phyloP scores from a whole-genome alignment of 768 basidiomycete species.

The Lentinula detonsa region DNA sequence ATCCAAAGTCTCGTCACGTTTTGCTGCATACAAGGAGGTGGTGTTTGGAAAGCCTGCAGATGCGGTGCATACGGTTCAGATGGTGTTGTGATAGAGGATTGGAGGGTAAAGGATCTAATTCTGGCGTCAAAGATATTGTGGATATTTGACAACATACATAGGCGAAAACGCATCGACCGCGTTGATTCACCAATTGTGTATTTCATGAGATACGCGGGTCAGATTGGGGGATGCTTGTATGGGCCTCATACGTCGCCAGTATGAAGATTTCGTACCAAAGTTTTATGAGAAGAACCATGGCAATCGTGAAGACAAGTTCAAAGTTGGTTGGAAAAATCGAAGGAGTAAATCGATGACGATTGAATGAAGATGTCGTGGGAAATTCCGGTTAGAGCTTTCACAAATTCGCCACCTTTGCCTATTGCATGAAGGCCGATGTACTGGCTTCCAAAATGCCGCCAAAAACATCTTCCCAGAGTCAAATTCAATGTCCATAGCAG shows the following conservation, averaged over 20 bases:
- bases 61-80: neutral
- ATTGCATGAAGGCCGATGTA: neutral
- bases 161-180: neutral
- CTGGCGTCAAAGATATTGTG: neutral
- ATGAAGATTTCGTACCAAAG: no score
- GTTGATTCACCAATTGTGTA: neutral
- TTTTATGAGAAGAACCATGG: no score
- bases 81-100: neutral
- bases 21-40: neutral
- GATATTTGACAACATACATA: neutral
- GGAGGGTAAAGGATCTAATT: neutral
- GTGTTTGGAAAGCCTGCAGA: neutral
- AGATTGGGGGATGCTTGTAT: neutral
- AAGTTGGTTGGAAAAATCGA: no score
- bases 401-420: neutral
- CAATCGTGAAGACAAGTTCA: no score
- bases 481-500: neutral
- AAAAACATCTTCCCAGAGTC: neutral
- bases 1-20: neutral
- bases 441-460: neutral
- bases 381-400: neutral
- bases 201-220: neutral
- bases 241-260: neutral
- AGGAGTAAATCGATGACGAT: no score
- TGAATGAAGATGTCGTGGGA: neutral